A percentile compares a stretch with the other conserved stretches of the same genome.
These are phyloP conservation scores for Cryptomeria japonica DNA, from an alignment of 75 land plant species.

Conservation along the genomic window DNA sequence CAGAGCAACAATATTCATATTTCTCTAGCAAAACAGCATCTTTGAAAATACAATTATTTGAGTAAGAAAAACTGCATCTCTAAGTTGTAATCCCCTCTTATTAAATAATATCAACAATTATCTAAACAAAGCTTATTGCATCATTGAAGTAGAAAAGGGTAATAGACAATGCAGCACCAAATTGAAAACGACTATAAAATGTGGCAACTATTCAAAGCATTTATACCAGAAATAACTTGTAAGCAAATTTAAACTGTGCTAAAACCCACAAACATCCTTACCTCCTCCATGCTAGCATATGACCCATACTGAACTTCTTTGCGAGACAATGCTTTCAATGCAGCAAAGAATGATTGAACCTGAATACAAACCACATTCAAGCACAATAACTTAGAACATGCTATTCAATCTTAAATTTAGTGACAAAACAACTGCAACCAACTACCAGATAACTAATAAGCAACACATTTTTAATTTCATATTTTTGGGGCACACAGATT, in stretches of 20 bases:
- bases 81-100: too few relatives aligned
- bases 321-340: slow-evolving; percentile 80
- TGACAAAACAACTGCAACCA: background rate
- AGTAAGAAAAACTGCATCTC: background rate
- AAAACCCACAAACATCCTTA: slow-evolving; percentile 22
- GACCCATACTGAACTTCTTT: slow-evolving; percentile 96
- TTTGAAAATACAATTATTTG: background rate
- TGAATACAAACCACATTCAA: slow-evolving; percentile 24
- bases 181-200: background rate
- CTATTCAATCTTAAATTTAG: background rate
- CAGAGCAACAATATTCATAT: too few relatives aligned
- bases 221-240: background rate
- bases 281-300: slow-evolving; percentile 97
- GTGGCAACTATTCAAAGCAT: background rate
- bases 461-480: background rate
- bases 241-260: background rate
- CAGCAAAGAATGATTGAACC: slow-evolving; percentile 85
- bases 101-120: background rate
- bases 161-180: background rate
- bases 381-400: slow-evolving; percentile 2
- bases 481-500: background rate
- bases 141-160: background rate
- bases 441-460: background rate
- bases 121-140: background rate
- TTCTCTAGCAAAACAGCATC: background rate